phyloP scores from a whole-genome alignment of 441 rosid species.

The Euphorbia corollata region DNA sequence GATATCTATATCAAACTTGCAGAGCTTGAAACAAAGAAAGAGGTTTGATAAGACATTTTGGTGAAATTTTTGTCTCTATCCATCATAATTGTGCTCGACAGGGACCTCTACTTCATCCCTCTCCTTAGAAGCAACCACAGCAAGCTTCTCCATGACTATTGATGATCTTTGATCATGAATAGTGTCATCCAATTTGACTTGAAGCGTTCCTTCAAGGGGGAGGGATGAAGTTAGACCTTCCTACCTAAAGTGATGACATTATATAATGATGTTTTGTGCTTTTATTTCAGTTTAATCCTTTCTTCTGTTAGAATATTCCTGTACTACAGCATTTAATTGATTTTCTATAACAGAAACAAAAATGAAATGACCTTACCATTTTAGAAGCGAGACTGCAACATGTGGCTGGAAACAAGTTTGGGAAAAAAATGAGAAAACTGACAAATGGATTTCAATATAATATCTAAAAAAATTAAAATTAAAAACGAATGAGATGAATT shows the following conservation, averaged over 20 bases:
- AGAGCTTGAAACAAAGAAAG: conserved; percentile 92
- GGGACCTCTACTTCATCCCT: not conserved
- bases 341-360: not conserved
- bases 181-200: not conserved
- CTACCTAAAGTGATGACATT: not conserved
- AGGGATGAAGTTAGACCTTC: not conserved
- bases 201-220: not conserved
- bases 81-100: not conserved
- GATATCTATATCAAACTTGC: conserved; percentile 96
- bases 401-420: not conserved
- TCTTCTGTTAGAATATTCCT: not conserved
- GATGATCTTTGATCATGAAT: not conserved
- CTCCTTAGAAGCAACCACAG: not conserved
- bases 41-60: conserved; percentile 47
- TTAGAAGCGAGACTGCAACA: not conserved
- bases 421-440: not conserved
- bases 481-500: not conserved
- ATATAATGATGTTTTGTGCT: not conserved
- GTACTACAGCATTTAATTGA: not conserved
- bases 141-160: not conserved
- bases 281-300: not conserved
- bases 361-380: not conserved
- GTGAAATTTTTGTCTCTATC: conserved; percentile 13
- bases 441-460: not conserved
- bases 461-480: not conserved